Evolutionary conservation across 139 green algal genomes (phyloP).

Genomic region (Auxenochlorella pyrenoidosa): DNA sequence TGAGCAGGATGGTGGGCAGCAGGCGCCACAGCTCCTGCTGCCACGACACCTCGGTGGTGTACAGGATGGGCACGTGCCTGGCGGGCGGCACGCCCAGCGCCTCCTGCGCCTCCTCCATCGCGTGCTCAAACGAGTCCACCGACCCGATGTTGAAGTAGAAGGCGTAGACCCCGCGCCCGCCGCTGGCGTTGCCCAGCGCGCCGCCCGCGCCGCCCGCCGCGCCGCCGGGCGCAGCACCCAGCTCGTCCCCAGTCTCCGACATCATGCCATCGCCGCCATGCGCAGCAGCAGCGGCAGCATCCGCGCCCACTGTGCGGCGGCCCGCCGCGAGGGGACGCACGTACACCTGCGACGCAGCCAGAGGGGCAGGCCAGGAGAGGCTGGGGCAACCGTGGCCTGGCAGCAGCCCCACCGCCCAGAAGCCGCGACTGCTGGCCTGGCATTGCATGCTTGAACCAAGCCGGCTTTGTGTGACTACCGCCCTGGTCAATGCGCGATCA

Average conservation of each 20-base stretch:
- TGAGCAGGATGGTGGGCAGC: conserved; percentile 90
- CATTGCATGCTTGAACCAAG: no score
- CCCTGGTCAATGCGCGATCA: not conserved
- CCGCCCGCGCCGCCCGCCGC: not conserved
- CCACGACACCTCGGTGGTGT: conserved; percentile 81
- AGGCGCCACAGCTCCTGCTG: conserved; percentile 78
- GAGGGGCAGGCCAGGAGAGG: not conserved
- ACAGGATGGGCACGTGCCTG: conserved; percentile 77
- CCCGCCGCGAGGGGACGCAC: not conserved
- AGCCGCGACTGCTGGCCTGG: not conserved
- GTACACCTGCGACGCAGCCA: not conserved
- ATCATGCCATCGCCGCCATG: not conserved
- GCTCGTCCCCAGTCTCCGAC: not conserved
- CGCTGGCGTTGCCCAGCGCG: not conserved
- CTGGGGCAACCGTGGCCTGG: not conserved
- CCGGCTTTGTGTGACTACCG: no score
- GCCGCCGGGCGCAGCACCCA: not conserved
- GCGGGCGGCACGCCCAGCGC: conserved; percentile 48
- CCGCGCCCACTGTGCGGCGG: conserved; percentile 6
- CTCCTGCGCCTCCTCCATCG: conserved; percentile 94
- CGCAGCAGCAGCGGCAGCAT: not conserved
- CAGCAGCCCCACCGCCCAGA: not conserved
- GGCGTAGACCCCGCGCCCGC: conserved; percentile 52
- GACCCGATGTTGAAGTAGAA: conserved; percentile 98
- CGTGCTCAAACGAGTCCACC: conserved; percentile 95